A percentile compares a stretch with the other conserved stretches of the same genome.
These are phyloP conservation scores for Xylaria sp. DNA, from an alignment of 2,329 filamentous ascomycete genomes.

Conservation along the genomic window DNA sequence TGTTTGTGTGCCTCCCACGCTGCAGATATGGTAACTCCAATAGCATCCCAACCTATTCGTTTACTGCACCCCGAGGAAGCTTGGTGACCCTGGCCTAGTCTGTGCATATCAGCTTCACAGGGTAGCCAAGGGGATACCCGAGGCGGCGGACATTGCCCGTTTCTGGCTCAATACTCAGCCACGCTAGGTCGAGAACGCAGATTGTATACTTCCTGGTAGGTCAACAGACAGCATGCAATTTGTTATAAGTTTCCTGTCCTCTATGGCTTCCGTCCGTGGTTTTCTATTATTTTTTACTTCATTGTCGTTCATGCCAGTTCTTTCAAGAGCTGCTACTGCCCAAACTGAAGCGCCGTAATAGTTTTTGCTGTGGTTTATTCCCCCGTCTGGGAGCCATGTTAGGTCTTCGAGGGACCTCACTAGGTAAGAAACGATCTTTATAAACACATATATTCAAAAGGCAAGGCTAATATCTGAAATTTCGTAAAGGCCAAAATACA, in stretches of 20 bases:
- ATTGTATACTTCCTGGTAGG: not conserved
- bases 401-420: constrained; percentile 13
- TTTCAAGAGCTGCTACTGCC: constrained; percentile 10
- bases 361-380: constrained; percentile 13
- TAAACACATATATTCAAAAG: not conserved
- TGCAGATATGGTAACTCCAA: not conserved
- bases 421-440: constrained; percentile 12
- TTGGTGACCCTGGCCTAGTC: not conserved
- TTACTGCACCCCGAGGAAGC: not conserved
- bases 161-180: not conserved
- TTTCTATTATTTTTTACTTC: not conserved
- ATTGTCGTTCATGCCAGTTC: constrained; percentile 5
- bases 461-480: not conserved
- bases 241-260: not conserved
- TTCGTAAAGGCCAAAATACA: not conserved
- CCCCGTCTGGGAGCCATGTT: constrained; percentile 18
- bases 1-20: not conserved
- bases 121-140: not conserved
- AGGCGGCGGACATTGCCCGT: not conserved
- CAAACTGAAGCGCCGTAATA: constrained; percentile 25
- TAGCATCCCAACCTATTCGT: not conserved
- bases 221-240: not conserved
- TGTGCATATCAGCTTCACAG: not conserved
- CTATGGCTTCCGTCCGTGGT: not conserved
- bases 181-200: not conserved